Evolutionary conservation across 352 stramenopile genomes (phyloP).

Genomic region (Phytopythium litorale): DNA sequence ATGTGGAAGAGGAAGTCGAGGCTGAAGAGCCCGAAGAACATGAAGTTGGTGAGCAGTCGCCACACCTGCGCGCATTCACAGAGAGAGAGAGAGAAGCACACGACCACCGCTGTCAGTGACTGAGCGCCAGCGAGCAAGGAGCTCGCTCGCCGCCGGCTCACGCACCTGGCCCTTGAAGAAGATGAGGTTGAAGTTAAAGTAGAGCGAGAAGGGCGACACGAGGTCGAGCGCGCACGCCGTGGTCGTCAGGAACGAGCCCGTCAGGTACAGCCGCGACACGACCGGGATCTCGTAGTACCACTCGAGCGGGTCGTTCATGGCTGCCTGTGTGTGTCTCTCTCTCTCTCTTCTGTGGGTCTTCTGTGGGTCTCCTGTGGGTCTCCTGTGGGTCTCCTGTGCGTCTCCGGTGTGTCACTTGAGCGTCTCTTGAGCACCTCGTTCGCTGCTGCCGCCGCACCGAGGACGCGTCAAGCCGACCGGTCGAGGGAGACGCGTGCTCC

Average conservation of each 20-base stretch:
- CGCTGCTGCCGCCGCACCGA: neutral
- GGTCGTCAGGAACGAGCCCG: conserved; percentile 96
- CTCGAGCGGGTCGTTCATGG: conserved; percentile 86
- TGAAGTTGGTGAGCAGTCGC: conserved; percentile 97
- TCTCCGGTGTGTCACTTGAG: neutral
- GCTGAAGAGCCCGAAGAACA: conserved; percentile 99
- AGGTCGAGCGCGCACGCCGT: conserved; percentile 95
- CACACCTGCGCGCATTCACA: conserved; percentile 66
- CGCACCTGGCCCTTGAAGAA: conserved; percentile 95
- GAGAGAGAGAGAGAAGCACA: neutral
- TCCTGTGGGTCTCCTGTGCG: too few relatives aligned
- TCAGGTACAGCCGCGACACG: conserved; percentile 98
- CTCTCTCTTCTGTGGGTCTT: too few relatives aligned
- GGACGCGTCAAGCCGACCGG: neutral
- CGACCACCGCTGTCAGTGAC: neutral
- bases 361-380: too few relatives aligned
- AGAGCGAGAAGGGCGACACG: conserved; percentile 96
- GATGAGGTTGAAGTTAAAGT: conserved; percentile 95
- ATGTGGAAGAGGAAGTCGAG: conserved; percentile 99
- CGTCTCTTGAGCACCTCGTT: too few relatives aligned
- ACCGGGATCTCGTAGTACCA: conserved; percentile 99
- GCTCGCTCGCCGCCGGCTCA: neutral
- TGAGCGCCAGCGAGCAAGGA: neutral
- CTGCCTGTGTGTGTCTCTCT: neutral
- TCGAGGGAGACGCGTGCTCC: neutral